Base-by-base conservation (phyloP, 2,329 filamentous ascomycete genomes). In the Chaetomium olivaceum region DNA sequence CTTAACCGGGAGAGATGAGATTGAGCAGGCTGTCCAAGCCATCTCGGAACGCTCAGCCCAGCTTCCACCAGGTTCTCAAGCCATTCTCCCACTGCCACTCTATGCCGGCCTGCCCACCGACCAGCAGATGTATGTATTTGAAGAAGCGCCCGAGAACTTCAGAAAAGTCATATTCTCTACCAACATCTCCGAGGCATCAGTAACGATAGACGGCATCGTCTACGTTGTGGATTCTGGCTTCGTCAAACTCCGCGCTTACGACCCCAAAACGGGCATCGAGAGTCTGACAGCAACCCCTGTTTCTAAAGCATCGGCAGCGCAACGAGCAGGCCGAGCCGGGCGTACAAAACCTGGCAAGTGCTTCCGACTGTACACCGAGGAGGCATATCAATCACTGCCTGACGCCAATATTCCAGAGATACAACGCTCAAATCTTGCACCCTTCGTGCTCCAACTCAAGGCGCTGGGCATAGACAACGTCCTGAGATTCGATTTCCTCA, bases 391-490 rank as follows among this genome's bases (percentile, higher is more conserved):
- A 43, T 75, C 77, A 2, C 81, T 99, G 4, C 83, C 87, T 0
- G 88, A 91, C 66, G 83, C 88, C 31, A 96, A 91, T 11, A 82
- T 92, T 2, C 95, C 95, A 0, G 95, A 99, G 76, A 93, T 98
- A 36, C 93, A 97, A 74, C 87, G 95, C 58, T 93, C 91, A 1
- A 96, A 98, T 73, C 84, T 99, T 25, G 93, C 94, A 0, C 91
- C 93, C 0, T 88, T 93, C 2, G 86, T 98, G 48, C 83, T 99
- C 52, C 94, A 98, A 73, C 87, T 99, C 48, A 97, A 98, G 78
- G 94, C 95, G 1, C 82, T 99, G 1, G 95, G 95, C 0, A 96
- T 98, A 70, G 93, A 97, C 76, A 98, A 99, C 71, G 89, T 98
- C 39, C 87, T 92, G 5, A 89, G 92, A 4, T 99, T 98, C 76